phyloP scores from a whole-genome alignment of 768 basidiomycete genomes.

The Macrolepiota dolichaula region DNA sequence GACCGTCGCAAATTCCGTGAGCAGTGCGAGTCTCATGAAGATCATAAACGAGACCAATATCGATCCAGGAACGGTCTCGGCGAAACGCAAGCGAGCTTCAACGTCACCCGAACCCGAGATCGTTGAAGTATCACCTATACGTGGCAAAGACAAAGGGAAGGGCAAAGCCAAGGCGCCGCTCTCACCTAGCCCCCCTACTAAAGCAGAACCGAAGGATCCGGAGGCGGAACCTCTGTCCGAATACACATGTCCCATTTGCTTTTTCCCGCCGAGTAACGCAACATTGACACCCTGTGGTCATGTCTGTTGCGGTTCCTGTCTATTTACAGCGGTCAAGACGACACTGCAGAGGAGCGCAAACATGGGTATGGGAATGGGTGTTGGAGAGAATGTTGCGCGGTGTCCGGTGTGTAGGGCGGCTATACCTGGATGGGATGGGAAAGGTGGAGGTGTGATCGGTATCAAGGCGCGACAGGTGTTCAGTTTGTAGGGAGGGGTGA shows the following conservation, averaged over 20 bases:
- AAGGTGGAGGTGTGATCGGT: constrained; percentile 65
- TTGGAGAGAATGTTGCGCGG: constrained; percentile 26
- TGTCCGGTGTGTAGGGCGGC: constrained; percentile 71
- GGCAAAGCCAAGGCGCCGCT: constrained; percentile 8
- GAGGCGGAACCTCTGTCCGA: no score
- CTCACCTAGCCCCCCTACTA: constrained; percentile 9
- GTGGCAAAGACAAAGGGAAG: constrained; percentile 5
- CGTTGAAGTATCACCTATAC: constrained; percentile 11
- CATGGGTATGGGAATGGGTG: constrained; percentile 16
- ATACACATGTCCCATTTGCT: constrained; percentile 81
- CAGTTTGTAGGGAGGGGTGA: constrained; percentile 25
- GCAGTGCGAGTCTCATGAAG: constrained; percentile 1
- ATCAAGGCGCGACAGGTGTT: constrained; percentile 45
- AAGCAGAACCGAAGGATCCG: constrained; percentile 14
- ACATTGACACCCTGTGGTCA: constrained; percentile 81
- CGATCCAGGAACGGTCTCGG: background rate
- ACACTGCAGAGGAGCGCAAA: constrained; percentile 46
- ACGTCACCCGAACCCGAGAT: constrained; percentile 13
- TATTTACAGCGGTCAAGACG: constrained; percentile 69
- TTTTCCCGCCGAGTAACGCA: constrained; percentile 70
- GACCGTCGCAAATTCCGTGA: background rate
- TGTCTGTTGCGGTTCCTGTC: constrained; percentile 71
- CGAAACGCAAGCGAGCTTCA: constrained; percentile 5
- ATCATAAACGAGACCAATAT: constrained; percentile 6
- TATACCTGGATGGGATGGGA: constrained; percentile 70